Conservation (phyloP, 179 eudicot species). For the Spinacia oleracea region DNA sequence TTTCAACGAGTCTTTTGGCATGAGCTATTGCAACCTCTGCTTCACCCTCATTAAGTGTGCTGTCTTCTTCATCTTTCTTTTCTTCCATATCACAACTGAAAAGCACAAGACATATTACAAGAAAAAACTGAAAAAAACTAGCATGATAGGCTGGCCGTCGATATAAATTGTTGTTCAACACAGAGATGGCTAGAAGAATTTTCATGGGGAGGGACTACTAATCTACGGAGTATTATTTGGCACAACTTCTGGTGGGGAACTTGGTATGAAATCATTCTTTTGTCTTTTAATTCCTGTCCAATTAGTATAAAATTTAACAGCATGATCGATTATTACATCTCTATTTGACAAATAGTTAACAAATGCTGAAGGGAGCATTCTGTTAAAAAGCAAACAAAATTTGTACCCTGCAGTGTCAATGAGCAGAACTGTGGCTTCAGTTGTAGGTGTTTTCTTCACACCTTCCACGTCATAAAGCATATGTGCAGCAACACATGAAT, state of each 20-base stretch:
- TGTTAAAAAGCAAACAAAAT: slow-evolving; percentile 17
- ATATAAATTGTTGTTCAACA: slow-evolving; percentile 8
- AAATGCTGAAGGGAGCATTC: neutral
- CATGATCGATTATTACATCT: neutral
- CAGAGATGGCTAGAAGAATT: neutral
- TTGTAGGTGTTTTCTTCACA: slow-evolving; percentile 70
- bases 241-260: neutral
- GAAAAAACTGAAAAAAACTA: slow-evolving; percentile 1
- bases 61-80: slow-evolving; percentile 98
- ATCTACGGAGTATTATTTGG: too few species aligned
- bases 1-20: slow-evolving; percentile 77
- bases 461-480: slow-evolving; percentile 76
- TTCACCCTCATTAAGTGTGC: slow-evolving; percentile 96
- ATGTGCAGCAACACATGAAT: slow-evolving; percentile 91
- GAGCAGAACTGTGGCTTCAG: slow-evolving; percentile 84
- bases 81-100: slow-evolving; percentile 97
- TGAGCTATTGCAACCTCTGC: slow-evolving; percentile 93
- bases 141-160: neutral
- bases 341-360: neutral
- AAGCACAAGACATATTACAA: slow-evolving; percentile 13
- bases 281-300: neutral
- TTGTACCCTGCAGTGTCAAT: slow-evolving; percentile 87
- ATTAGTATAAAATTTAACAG: neutral
- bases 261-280: neutral
- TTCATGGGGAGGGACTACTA: neutral